Evolutionary conservation across 352 stramenopile genomes (phyloP), one percentile per base, ranked within the genome.

Genomic region (Globisporangium solare): DNA sequence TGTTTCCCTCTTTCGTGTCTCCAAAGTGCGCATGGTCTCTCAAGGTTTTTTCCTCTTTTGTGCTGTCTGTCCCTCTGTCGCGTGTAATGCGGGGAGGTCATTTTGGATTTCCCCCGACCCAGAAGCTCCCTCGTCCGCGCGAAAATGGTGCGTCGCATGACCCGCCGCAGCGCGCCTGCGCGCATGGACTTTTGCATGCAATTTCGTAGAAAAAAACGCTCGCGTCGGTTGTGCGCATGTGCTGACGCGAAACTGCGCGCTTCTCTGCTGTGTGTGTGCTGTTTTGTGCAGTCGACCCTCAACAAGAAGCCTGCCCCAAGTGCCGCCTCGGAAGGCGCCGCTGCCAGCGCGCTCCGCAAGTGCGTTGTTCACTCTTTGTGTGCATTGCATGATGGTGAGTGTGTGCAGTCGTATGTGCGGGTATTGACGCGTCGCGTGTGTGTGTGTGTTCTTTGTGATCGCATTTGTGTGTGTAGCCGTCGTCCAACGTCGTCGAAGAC

Each of bases 271-370:
- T 58, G 2, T 51, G 14, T 13, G n/a, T 24, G 4, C 27, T 53
- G 41, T 35, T 21, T 20, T 10, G 31, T 21, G 31, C 54, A 84
- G 74, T 65, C 74, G 52, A 58, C 56, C 66, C 51, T 70, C 35
- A 69, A 67, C 57, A 88, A 88, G 67, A 92, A 92, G 54, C 76
- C 81, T 15, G 81, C 81, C 15, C 81, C 81, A 18, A 89, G 67
- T 22, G 76, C 79, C 6, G 64, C 81, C 12, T 58, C 55, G 14
- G 81, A 87, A 47, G 81, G 81, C 40, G 77, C 81, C 7, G 81
- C 81, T n/a, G 81, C 81, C 48, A 86, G 73, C 59, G 76, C 69
- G 31, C 66, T 92, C 47, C 81, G 81, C 61, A 92, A 92, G 74
- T 80, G 63, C 39, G 72, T 73, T 14, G 11, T 31, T 14, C 32